Evolutionary conservation across 345 rosid species (phyloP), one percentile per base, ranked within the genome.

Genomic region (Mercurialis annua): DNA sequence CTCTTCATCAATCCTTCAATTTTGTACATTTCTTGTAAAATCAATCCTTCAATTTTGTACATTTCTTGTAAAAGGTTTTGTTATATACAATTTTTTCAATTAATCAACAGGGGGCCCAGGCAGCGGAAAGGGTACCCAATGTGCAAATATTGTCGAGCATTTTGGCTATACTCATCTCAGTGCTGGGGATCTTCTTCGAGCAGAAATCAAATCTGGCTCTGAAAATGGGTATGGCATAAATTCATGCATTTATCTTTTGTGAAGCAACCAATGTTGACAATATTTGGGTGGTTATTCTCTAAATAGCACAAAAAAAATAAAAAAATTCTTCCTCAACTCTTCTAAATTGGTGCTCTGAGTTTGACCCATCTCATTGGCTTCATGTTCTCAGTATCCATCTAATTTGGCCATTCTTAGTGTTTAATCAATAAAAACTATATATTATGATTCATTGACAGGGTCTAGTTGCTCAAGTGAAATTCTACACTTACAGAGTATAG

Each of bases 51-150:
- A 31, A 12, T 24, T 23, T 15, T 23, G 15, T 31, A 10, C 5
- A 6, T 26, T n/a, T 24, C 20, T 26, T 16, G 7, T 20, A 61
- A 48, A 2, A 12, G 33, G 4, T 46, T n/a, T 64, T 14, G 53
- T 31, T n/a, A 7, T 4, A 18, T 40, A 12, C 23, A 44, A 62
- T 27, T 11, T 59, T 46, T 51, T 59, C 36, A 42, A 72, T 72
- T 31, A 63, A 64, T 70, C 59, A 70, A 57, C 75, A 92, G 97
- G 98, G 78, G 98, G 97, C 56, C 98, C 98, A 24, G 98, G 83
- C 73, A 93, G 78, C 30, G 78, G 78, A 70, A 75, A 75, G 74
- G 78, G 78, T n/a, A 75, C 78, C 33, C 78, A 75, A 31, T 75
- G 78, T 36, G 59, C 78, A 36, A 70, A 70, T 26, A 65, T 75